These are phyloP conservation scores for Sordariomycetes sp. DNA, from an alignment of 2,329 filamentous ascomycete species.

Conservation along the genomic window DNA sequence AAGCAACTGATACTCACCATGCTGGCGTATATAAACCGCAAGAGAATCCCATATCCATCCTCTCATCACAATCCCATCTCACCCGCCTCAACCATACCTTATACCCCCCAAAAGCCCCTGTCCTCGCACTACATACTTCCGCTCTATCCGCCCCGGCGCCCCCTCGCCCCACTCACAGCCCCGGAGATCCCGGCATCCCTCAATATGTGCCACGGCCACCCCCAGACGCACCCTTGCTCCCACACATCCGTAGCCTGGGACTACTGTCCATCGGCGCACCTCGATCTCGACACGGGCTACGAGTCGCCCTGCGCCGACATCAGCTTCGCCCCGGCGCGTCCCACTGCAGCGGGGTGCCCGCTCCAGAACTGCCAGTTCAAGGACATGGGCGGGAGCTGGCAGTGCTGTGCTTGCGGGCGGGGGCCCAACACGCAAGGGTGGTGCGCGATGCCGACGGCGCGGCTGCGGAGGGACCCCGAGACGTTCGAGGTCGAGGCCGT, in stretches of 20 bases:
- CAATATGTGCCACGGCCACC: conserved; percentile 43
- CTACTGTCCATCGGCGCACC: conserved; percentile 34
- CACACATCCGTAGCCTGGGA: conserved; percentile 46
- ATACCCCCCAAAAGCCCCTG: neutral
- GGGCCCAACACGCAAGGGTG: conserved; percentile 42
- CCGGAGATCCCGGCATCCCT: neutral
- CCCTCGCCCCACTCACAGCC: neutral
- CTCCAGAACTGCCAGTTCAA: conserved; percentile 40
- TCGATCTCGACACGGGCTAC: conserved; percentile 38
- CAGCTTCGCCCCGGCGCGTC: conserved; percentile 33
- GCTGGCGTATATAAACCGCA: neutral
- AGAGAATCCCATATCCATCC: neutral
- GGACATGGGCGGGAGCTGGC: conserved; percentile 37
- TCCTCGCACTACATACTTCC: neutral
- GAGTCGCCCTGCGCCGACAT: conserved; percentile 37
- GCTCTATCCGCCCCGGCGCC: neutral
- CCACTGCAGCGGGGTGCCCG: conserved; percentile 32
- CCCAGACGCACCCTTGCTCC: conserved; percentile 38
- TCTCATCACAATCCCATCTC: neutral
- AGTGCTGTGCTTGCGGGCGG: conserved; percentile 40
- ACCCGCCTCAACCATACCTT: neutral
- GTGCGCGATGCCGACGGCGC: conserved; percentile 30
- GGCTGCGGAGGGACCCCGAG: conserved; percentile 18
- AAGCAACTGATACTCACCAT: neutral
- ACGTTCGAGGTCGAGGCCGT: conserved; percentile 22